Percentiles rank a stretch among this genome's conserved stretches.
Evolutionary conservation across 257 asterid species (phyloP).

Genomic region (Eustoma russellianum): DNA sequence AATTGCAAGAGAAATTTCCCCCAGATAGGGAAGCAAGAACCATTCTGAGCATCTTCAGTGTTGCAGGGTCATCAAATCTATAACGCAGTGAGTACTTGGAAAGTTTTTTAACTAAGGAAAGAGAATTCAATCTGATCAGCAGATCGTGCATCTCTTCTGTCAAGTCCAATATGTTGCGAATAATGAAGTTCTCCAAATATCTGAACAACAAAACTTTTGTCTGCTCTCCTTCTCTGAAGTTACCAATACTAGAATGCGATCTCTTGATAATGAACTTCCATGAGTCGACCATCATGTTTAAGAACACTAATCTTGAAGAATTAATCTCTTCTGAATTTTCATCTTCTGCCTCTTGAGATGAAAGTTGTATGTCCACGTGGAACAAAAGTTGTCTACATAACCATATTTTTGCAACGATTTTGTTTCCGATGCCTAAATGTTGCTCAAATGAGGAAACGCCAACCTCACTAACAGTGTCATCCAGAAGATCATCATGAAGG

Average conservation of each 20-base stretch:
- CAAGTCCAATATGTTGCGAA: constrained; percentile 46
- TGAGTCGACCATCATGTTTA: constrained; percentile 47
- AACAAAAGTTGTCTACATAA: constrained; percentile 55
- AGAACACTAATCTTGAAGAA: constrained; percentile 41
- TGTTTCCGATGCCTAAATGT: constrained; percentile 53
- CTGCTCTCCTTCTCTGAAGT: constrained; percentile 26
- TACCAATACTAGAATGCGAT: constrained; percentile 24
- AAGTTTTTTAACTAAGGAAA: constrained; percentile 56
- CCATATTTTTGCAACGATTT: constrained; percentile 54
- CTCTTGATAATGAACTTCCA: constrained; percentile 62
- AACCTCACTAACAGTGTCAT: constrained; percentile 32
- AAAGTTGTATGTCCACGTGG: constrained; percentile 21
- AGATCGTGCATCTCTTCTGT: constrained; percentile 35
- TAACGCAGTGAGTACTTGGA: constrained; percentile 53
- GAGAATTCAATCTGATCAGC: constrained; percentile 50
- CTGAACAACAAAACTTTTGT: constrained; percentile 32
- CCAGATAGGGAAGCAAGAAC: constrained; percentile 43
- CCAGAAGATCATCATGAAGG: constrained; percentile 40
- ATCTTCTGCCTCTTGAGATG: constrained; percentile 19
- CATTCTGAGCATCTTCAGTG: constrained; percentile 53
- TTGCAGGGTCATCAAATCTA: constrained; percentile 69
- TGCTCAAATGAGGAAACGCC: constrained; percentile 32
- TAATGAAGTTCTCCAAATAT: constrained; percentile 55
- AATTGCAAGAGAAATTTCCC: constrained; percentile 55
- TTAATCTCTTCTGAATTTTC: constrained; percentile 17